Evolutionary conservation across 2,329 filamentous ascomycete species (phyloP).

Genomic region (Neonectria hederae): DNA sequence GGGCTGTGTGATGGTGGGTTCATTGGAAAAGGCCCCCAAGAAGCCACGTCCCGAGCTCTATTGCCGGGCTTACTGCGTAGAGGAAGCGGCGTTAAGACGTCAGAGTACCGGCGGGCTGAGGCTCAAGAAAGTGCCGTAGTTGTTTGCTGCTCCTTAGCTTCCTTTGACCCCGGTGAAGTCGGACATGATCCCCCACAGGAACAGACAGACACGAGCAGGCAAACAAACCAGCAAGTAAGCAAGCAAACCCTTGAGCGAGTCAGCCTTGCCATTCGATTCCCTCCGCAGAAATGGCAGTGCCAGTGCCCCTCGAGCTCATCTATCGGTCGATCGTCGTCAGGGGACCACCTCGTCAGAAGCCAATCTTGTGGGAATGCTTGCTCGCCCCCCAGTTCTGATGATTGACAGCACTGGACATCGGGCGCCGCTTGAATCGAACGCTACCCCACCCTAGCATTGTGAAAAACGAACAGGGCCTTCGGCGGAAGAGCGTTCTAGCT

Average conservation of each 20-base stretch:
- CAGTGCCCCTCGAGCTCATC: conserved; percentile 31
- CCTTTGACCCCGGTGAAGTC: conserved; percentile 10
- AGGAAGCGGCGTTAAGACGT: conserved; percentile 30
- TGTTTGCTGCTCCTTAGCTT: conserved; percentile 23
- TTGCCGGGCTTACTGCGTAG: neutral
- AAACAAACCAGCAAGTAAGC: neutral
- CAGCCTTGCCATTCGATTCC: conserved; percentile 21
- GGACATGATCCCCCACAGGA: neutral
- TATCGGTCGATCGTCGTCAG: conserved; percentile 39
- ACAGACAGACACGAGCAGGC: neutral
- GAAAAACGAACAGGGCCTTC: neutral
- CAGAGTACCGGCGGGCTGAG: conserved; percentile 30
- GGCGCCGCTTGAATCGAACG: conserved; percentile 9
- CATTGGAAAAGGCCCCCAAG: conserved; percentile 1
- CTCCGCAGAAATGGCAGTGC: conserved; percentile 21
- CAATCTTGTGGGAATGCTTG: conserved; percentile 31
- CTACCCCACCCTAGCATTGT: conserved; percentile 11
- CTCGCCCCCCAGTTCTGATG: conserved; percentile 1
- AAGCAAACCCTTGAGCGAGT: neutral
- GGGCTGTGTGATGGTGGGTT: conserved; percentile 20
- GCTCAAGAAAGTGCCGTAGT: conserved; percentile 15
- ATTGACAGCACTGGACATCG: conserved; percentile 21
- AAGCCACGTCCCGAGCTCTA: conserved; percentile 12
- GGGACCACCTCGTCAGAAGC: conserved; percentile 35
- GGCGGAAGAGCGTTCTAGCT: conserved; percentile 1